These are phyloP conservation scores for Aegilops umbellulata DNA, from an alignment of 176 grass and related monocot species.

Conservation along the genomic window DNA sequence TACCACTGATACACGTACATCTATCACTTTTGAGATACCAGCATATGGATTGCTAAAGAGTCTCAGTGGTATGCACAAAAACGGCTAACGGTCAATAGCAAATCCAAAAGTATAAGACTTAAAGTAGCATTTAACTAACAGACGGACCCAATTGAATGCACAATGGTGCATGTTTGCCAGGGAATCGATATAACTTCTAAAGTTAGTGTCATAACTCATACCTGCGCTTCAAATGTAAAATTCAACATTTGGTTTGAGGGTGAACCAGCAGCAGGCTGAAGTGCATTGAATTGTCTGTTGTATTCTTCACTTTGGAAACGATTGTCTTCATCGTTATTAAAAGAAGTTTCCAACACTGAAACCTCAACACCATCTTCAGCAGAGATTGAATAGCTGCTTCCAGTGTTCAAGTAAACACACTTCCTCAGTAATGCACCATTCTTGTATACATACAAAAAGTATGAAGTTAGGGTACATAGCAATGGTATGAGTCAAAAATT, in stretches of 20 bases:
- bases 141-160: not conserved
- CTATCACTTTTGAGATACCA: not conserved
- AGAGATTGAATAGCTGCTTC: conserved; percentile 85
- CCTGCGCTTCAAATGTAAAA: conserved; percentile 96
- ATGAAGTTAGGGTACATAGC: conserved; percentile 6
- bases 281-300: conserved; percentile 42
- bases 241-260: conserved; percentile 54
- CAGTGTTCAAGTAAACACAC: conserved; percentile 83
- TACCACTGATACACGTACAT: too few relatives aligned
- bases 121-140: conserved; percentile 9
- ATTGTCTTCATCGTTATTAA: conserved; percentile 46
- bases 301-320: conserved; percentile 35
- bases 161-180: not conserved
- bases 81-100: not conserved
- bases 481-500: not conserved
- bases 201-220: conserved; percentile 23
- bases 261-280: conserved; percentile 32
- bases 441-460: conserved; percentile 39
- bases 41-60: not conserved
- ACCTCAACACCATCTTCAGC: conserved; percentile 85
- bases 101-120: not conserved
- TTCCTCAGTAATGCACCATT: conserved; percentile 78
- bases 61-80: not conserved
- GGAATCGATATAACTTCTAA: conserved; percentile 3
- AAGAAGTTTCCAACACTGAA: conserved; percentile 68